phyloP scores from a whole-genome alignment of 1,139 yeast genomes.

The Hansenula lynferdii region DNA sequence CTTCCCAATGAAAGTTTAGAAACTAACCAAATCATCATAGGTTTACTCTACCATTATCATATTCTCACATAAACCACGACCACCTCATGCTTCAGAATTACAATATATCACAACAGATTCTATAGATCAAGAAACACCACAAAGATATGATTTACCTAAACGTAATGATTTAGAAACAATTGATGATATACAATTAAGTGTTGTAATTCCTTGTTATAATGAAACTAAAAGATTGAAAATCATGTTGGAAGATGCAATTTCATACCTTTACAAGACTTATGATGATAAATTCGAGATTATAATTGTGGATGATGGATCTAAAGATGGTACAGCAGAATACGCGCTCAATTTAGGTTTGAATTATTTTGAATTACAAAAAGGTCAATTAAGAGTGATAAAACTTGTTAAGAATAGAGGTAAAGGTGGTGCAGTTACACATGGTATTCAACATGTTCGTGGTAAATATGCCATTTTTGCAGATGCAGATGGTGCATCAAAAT shows the following conservation, averaged over 20 bases:
- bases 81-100: slow-evolving; percentile 34
- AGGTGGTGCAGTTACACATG: slow-evolving; percentile 98
- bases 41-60: slow-evolving; percentile 13
- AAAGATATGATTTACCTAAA: slow-evolving; percentile 14
- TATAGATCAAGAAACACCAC: slow-evolving; percentile 11
- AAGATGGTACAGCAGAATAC: slow-evolving; percentile 70
- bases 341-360: slow-evolving; percentile 63
- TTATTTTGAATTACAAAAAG: slow-evolving; percentile 45
- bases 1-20: no score
- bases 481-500: slow-evolving; percentile 95
- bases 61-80: slow-evolving; percentile 45
- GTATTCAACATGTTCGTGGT: slow-evolving; percentile 75
- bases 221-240: slow-evolving; percentile 67
- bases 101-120: slow-evolving; percentile 26
- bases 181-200: slow-evolving; percentile 49
- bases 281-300: slow-evolving; percentile 61
- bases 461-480: slow-evolving; percentile 81
- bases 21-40: no score
- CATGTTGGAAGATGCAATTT: slow-evolving; percentile 78
- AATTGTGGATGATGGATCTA: slow-evolving; percentile 89
- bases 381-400: slow-evolving; percentile 61
- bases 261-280: slow-evolving; percentile 39
- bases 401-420: slow-evolving; percentile 81
- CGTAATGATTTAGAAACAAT: slow-evolving; percentile 7
- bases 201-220: slow-evolving; percentile 89